Evolutionary conservation across 192 early-diverging fungal genomes (phyloP).

Genomic region (Geranomyces variabilis): DNA sequence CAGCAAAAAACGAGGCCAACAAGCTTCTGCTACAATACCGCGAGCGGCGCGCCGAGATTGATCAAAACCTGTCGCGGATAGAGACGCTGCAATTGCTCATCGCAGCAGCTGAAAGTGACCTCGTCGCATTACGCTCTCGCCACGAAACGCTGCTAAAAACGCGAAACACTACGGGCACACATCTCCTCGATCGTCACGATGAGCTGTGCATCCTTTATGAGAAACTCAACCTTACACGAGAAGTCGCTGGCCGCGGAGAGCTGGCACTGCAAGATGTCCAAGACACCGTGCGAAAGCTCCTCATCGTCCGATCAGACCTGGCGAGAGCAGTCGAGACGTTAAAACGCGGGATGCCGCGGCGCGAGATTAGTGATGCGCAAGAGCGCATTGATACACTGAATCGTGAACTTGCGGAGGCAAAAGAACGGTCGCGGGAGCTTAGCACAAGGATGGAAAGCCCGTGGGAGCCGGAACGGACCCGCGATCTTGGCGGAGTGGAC

Average conservation of each 20-base stretch:
- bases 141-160: constrained; percentile 57
- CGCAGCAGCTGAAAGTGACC: constrained; percentile 57
- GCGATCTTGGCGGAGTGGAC: constrained; percentile 57
- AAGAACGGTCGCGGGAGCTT: constrained; percentile 40
- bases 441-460: constrained; percentile 55
- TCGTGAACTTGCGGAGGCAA: constrained; percentile 28
- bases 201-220: constrained; percentile 66
- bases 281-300: constrained; percentile 50
- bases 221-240: constrained; percentile 52
- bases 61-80: constrained; percentile 60
- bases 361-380: constrained; percentile 28
- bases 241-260: constrained; percentile 49
- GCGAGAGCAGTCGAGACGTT: constrained; percentile 45
- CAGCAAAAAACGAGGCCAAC: constrained; percentile 66
- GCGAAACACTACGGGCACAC: constrained; percentile 55
- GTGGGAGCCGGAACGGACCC: constrained; percentile 44
- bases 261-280: constrained; percentile 36
- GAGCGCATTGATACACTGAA: constrained; percentile 28
- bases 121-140: constrained; percentile 48
- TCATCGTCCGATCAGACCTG: constrained; percentile 46
- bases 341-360: constrained; percentile 36
- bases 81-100: constrained; percentile 60
- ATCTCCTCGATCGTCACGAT: constrained; percentile 65
- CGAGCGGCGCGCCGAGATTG: constrained; percentile 60
- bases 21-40: constrained; percentile 56